These are phyloP conservation scores for Sporothrix euskadiensis DNA, from an alignment of 2,329 filamentous ascomycete species.

Conservation along the genomic window DNA sequence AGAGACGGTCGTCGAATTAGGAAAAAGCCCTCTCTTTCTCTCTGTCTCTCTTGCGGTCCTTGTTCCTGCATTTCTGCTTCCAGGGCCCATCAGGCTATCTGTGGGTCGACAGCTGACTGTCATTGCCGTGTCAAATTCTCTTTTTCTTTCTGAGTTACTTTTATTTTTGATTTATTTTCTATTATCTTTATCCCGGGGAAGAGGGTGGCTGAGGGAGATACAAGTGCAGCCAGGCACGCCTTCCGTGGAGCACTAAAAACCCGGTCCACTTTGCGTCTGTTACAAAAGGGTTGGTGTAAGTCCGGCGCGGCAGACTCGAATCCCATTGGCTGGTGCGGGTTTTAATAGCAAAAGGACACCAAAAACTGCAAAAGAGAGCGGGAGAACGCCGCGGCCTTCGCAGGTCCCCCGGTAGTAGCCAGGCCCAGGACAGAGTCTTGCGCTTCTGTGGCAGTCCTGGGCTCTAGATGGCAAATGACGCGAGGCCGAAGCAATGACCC, in stretches of 20 bases:
- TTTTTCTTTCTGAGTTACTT: neutral
- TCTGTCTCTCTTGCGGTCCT: neutral
- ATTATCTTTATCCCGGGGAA: slow-evolving; percentile 1
- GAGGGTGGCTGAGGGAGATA: neutral
- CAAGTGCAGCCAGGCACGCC: neutral
- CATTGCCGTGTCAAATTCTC: neutral
- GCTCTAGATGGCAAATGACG: neutral
- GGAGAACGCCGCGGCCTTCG: neutral
- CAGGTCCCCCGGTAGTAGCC: neutral
- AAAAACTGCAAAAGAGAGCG: neutral
- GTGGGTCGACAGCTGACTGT: neutral
- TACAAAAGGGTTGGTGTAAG: neutral
- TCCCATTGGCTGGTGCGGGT: neutral
- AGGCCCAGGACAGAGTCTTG: neutral
- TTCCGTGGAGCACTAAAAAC: neutral
- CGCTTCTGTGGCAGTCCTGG: neutral
- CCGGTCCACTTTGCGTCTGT: neutral
- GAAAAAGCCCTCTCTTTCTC: neutral
- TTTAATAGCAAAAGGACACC: neutral
- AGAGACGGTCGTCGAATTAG: neutral
- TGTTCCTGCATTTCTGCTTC: neutral
- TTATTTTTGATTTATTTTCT: neutral
- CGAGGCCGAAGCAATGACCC: neutral
- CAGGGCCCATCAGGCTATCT: neutral
- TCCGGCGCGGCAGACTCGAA: neutral